Evolutionary conservation across 139 green algal genomes (phyloP), one percentile per base, ranked within the genome.

Genomic region (Eudorina sp.): DNA sequence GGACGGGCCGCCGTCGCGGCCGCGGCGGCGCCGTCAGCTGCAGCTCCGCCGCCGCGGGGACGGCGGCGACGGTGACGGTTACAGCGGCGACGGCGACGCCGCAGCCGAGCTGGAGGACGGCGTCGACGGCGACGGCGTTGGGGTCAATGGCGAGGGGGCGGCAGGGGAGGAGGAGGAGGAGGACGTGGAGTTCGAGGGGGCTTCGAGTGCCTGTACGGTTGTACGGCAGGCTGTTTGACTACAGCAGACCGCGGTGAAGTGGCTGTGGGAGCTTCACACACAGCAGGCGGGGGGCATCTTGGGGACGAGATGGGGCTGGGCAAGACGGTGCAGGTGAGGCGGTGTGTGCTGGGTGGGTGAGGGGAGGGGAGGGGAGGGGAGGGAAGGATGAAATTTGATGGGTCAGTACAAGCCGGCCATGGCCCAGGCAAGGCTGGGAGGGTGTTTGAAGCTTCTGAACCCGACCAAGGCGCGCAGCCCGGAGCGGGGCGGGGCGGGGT

Each of bases 261-360:
- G 98, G 98, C 88, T 99, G 85, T 99, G 98, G 98, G 98, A 99
- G 95, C 93, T 99, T 81, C 97, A 99, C 92, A 97, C 92, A 21
- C 97, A 99, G 94, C 72, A 95, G 0, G 94, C 94, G 25, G 96
- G 97, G 16, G 98, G 98, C 76, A 99, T 99, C 87, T 99, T 18
- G 98, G 96, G 3, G 98, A 99, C 87, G 97, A 98, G 74, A 90
- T 85, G 73, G 96, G 97, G 0, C 92, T 99, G 43, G 97, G 97
- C n/a, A 99, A 99, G 89, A 98, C 94, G 4, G 90, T 96, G 27
- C 94, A 98, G 92, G 85, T n/a, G n/a, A n/a, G n/a, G n/a, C n/a
- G n/a, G n/a, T n/a, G n/a, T n/a, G n/a, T n/a, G n/a, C n/a, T n/a
- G 64, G n/a, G 83, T 96, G 77, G 8, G 77, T 11, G 70, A 40